A percentile compares a stretch with the other conserved stretches of the same genome.
Conservation (phyloP, 192 early-diverging fungal genomes). For the Mortierella hygrophila region DNA sequence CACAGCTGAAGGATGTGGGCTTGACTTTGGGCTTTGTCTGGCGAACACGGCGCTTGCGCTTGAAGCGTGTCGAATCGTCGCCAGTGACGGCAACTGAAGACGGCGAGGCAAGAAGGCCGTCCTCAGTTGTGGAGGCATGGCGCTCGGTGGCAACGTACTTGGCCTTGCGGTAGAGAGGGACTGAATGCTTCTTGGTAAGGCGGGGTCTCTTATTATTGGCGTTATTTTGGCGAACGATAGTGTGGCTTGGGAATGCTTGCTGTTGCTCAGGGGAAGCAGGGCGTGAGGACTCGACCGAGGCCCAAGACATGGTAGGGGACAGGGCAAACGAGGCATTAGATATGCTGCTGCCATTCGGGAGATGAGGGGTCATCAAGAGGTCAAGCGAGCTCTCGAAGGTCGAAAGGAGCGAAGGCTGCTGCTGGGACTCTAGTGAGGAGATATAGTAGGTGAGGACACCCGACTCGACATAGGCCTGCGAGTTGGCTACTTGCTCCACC, state of each 20-base stretch:
- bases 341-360: background rate
- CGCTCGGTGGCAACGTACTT: background rate
- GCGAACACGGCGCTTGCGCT: conserved; percentile 24
- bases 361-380: conserved; percentile 11
- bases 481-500: background rate
- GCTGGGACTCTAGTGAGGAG: background rate
- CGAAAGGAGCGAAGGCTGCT: background rate
- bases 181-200: background rate
- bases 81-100: background rate
- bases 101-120: background rate
- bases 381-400: conserved; percentile 18
- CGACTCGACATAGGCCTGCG: background rate
- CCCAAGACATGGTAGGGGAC: conserved; percentile 28
- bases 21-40: conserved; percentile 46
- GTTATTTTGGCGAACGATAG: background rate
- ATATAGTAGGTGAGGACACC: background rate
- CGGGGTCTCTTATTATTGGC: background rate
- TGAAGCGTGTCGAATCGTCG: background rate
- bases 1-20: conserved; percentile 32
- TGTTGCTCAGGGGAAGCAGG: background rate
- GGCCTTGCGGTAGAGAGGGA: background rate
- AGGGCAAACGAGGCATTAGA: background rate
- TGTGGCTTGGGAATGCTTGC: background rate
- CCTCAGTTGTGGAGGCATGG: background rate
- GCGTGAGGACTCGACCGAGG: conserved; percentile 11